Evolutionary conservation across 352 stramenopile species (phyloP).

Genomic region (Aphanomyces astaci): DNA sequence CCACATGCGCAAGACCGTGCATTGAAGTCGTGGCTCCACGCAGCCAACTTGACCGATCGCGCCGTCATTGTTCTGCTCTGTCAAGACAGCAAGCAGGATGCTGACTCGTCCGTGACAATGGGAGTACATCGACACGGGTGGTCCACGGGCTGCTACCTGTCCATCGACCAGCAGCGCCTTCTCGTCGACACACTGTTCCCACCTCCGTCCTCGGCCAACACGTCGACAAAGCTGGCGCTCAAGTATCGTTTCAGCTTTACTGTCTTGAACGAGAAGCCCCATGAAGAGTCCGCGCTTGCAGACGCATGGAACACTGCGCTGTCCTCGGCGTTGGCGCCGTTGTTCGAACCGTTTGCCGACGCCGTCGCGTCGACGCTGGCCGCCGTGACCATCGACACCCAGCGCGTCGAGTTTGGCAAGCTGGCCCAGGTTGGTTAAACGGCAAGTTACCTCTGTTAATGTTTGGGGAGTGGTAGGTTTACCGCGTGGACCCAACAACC

Average conservation of each 20-base stretch:
- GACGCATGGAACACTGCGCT: slow-evolving; percentile 37
- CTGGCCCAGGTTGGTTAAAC: slow-evolving; percentile 32
- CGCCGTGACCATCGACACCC: slow-evolving; percentile 61
- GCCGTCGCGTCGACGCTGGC: slow-evolving; percentile 34
- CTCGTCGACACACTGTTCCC: slow-evolving; percentile 5
- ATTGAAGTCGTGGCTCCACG: not conserved
- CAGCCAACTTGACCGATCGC: slow-evolving; percentile 1
- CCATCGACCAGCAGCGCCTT: not conserved
- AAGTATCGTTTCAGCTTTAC: slow-evolving; percentile 64
- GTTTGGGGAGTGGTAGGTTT: slow-evolving; percentile 32
- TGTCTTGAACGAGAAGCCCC: slow-evolving; percentile 55
- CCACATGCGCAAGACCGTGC: slow-evolving; percentile 28
- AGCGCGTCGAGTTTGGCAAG: slow-evolving; percentile 58
- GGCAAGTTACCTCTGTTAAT: slow-evolving; percentile 18
- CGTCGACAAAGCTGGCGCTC: slow-evolving; percentile 31
- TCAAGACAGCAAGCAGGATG: slow-evolving; percentile 21
- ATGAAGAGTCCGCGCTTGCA: slow-evolving; percentile 30
- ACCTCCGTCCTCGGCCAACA: not conserved
- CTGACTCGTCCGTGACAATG: slow-evolving; percentile 29
- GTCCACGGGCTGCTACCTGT: slow-evolving; percentile 26
- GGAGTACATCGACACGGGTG: slow-evolving; percentile 66
- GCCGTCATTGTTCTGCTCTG: slow-evolving; percentile 46
- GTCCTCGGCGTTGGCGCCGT: slow-evolving; percentile 4
- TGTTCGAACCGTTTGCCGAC: not conserved
- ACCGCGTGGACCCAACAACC: slow-evolving; percentile 36